Base-by-base conservation (phyloP, 441 rosid species). In the Populus hybrid region DNA sequence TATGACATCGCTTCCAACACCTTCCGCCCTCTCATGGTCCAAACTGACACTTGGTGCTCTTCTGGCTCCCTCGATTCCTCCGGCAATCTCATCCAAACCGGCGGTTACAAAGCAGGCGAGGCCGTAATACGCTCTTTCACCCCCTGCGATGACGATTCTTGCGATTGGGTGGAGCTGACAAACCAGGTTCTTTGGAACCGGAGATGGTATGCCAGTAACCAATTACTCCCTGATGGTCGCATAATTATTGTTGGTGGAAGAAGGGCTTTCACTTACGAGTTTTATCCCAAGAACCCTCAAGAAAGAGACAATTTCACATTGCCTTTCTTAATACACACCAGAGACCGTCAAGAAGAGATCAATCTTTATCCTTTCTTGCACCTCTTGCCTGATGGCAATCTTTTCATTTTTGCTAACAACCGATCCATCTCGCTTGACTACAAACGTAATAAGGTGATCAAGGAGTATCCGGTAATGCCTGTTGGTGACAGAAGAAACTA, bases 351-450 rank as follows among this genome's bases (percentile, higher is more conserved):
- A 30, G 88, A 90, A 73, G 93, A 91, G 71, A 90, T 88, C 88
- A 93, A 91, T 82, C 94, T 93, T n/a, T 93, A 93, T 59, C 97
- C 97, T 1, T 91, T 93, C 82, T 72, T 91, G 81, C 91, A 90
- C 81, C 85, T 93, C 7, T 79, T 91, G 9, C 94, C 93, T 2
- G 90, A 88, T 67, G 96, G 96, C 0, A 89, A 91, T 64, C 91
- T 93, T 23, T 90, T 87, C 89, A 83, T 93, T 65, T 91, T 93
- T 75, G 92, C 94, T 14, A 93, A 90, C 72, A 84, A 78, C 66
- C 87, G 88, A 73, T 91, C 98, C 3, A 88, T 93, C 21, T 28
- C 83, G 79, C 78, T 87, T 65, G 89, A 91, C 61, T 90, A 87
- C 68, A 73, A 65, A n/a, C 81, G 76, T 16, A 88, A 87, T 76